phyloP scores from a whole-genome alignment of 2,329 filamentous ascomycete genomes.

The Xylaria sp. region DNA sequence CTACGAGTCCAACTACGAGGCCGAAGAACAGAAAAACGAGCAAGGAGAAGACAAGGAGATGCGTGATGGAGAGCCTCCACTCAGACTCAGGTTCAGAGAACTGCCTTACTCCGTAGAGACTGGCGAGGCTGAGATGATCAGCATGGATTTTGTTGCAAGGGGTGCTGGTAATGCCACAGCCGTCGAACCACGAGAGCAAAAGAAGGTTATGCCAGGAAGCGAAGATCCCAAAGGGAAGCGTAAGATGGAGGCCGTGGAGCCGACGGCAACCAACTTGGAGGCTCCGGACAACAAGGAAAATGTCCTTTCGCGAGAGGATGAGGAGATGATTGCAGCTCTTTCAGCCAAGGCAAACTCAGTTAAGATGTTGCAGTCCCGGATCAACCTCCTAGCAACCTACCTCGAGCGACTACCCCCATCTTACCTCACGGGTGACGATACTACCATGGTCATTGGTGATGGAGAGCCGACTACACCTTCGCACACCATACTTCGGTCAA shows the following conservation, averaged over 20 bases:
- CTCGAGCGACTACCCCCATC: conserved; percentile 77
- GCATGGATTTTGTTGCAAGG: conserved; percentile 90
- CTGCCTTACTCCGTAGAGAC: conserved; percentile 91
- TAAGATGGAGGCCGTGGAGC: conserved; percentile 52
- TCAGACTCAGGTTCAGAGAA: conserved; percentile 81
- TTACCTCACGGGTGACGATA: conserved; percentile 63
- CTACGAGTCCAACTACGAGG: conserved; percentile 86
- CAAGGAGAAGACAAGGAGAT: conserved; percentile 76
- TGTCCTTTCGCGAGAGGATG: conserved; percentile 67
- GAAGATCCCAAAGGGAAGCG: conserved; percentile 66
- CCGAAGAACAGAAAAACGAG: conserved; percentile 65
- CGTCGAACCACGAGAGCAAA: conserved; percentile 53
- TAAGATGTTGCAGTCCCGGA: conserved; percentile 86
- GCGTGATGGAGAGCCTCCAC: conserved; percentile 69
- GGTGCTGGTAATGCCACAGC: conserved; percentile 84
- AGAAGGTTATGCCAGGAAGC: conserved; percentile 55
- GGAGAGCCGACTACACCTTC: conserved; percentile 60
- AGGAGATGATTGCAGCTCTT: conserved; percentile 72
- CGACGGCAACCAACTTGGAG: conserved; percentile 45
- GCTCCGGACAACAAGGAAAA: conserved; percentile 53
- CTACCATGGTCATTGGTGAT: conserved; percentile 49
- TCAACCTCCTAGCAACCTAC: conserved; percentile 79
- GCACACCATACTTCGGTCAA: conserved; percentile 83
- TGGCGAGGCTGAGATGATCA: conserved; percentile 97
- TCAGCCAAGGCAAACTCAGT: conserved; percentile 92